Percentiles rank a stretch among this genome's conserved stretches.
These are phyloP conservation scores for Botrytis byssoidea DNA, from an alignment of 2,329 filamentous ascomycete species.

Conservation along the genomic window DNA sequence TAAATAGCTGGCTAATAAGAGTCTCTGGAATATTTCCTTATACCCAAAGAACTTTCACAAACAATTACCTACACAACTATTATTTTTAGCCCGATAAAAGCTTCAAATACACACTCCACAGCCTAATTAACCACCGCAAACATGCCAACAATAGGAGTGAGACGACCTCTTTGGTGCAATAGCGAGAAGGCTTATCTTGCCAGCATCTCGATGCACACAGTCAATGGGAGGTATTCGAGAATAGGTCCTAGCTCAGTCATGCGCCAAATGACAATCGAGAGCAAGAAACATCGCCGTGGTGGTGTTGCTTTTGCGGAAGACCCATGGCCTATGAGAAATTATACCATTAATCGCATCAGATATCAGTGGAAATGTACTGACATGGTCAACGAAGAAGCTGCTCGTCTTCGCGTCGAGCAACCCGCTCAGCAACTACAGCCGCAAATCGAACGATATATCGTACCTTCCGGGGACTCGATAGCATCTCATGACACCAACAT, in stretches of 20 bases:
- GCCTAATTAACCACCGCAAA: neutral
- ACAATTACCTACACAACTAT: neutral
- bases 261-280: neutral
- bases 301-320: neutral
- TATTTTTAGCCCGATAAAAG: neutral
- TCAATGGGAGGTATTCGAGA: fast-evolving
- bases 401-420: no score
- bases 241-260: neutral
- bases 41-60: neutral
- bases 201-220: neutral
- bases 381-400: neutral
- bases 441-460: neutral
- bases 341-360: fast-evolving
- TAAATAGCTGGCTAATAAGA: neutral
- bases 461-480: neutral
- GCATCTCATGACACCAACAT: fast-evolving
- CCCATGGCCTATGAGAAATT: neutral
- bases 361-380: fast-evolving
- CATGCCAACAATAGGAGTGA: fast-evolving
- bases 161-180: neutral
- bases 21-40: neutral
- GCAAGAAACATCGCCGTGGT: neutral
- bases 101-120: neutral
- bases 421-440: neutral
- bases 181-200: neutral